Percentiles rank a stretch among this genome's conserved stretches.
Evolutionary conservation across 257 asterid genomes (phyloP).

Genomic region (Nyctanthes arbortristis): DNA sequence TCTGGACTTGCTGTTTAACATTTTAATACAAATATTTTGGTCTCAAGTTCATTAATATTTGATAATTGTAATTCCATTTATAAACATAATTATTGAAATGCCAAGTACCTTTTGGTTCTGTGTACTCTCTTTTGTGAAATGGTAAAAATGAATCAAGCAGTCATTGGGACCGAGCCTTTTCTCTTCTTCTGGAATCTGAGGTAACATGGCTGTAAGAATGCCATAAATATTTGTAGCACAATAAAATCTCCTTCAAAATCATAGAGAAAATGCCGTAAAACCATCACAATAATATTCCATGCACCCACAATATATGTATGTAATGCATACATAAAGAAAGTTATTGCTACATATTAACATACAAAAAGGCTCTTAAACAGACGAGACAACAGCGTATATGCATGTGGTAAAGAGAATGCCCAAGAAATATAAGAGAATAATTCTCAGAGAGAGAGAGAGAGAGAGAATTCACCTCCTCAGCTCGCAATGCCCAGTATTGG

Average conservation of each 20-base stretch:
- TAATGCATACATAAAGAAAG: background rate
- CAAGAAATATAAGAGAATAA: too few relatives aligned
- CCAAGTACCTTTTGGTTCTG: conserved; percentile 80
- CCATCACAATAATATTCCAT: background rate
- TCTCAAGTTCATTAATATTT: background rate
- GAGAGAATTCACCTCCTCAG: conserved; percentile 77
- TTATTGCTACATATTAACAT: too few relatives aligned
- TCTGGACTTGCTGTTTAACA: conserved; percentile 48
- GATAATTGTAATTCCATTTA: background rate
- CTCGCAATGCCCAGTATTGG: conserved; percentile 95
- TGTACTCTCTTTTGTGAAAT: conserved; percentile 72
- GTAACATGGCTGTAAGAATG: conserved; percentile 8
- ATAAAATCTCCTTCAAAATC: background rate
- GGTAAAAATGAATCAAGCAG: conserved; percentile 82
- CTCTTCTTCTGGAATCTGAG: conserved; percentile 90
- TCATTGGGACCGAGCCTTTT: conserved; percentile 78
- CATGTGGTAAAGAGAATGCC: too few relatives aligned
- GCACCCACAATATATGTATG: background rate
- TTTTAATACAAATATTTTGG: background rate
- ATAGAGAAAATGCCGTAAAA: too few relatives aligned
- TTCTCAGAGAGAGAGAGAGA: background rate
- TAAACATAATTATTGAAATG: too few relatives aligned
- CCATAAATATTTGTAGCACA: background rate
- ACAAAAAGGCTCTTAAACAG: too few relatives aligned
- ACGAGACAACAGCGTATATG: too few relatives aligned